phyloP scores from a whole-genome alignment of 2,329 filamentous ascomycete species.

The Rutstroemia sp. region DNA sequence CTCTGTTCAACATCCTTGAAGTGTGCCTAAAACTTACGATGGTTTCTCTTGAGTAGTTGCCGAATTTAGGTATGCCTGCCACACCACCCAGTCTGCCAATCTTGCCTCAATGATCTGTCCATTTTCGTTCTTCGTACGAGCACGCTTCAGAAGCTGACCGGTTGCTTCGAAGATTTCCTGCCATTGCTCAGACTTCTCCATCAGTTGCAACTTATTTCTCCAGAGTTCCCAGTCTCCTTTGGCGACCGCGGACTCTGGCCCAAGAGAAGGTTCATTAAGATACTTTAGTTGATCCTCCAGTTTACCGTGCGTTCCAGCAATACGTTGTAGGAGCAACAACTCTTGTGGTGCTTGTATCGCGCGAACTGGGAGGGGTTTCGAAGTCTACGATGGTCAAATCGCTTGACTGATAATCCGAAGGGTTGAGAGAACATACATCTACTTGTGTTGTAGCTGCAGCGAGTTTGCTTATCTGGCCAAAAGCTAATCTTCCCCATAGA shows the following conservation, averaged over 20 bases:
- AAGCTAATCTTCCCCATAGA: slow-evolving; percentile 25
- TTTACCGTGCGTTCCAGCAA: slow-evolving; percentile 22
- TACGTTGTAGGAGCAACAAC: slow-evolving; percentile 26
- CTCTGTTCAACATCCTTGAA: background rate
- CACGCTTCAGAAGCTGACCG: slow-evolving; percentile 21
- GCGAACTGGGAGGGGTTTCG: slow-evolving; percentile 22
- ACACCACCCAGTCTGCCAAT: slow-evolving; percentile 30
- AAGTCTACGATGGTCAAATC: slow-evolving; percentile 15
- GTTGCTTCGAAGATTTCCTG: slow-evolving; percentile 24
- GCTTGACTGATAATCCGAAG: background rate
- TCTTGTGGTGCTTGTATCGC: slow-evolving; percentile 31
- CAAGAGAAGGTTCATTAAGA: slow-evolving; percentile 25
- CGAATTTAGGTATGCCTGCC: slow-evolving; percentile 26
- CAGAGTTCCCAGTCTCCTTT: slow-evolving; percentile 31
- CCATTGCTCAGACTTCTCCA: slow-evolving; percentile 23
- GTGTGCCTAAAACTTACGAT: slow-evolving; percentile 19
- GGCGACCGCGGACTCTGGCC: slow-evolving; percentile 27
- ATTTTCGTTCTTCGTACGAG: slow-evolving; percentile 24
- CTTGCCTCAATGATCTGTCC: slow-evolving; percentile 23
- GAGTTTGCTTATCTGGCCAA: slow-evolving; percentile 26
- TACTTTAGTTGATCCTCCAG: slow-evolving; percentile 23
- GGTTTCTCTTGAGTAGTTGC: slow-evolving; percentile 17
- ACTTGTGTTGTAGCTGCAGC: slow-evolving; percentile 26
- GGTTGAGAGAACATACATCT: slow-evolving; percentile 16
- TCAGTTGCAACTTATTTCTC: slow-evolving; percentile 24